Percentiles rank a stretch among this genome's conserved stretches.
phyloP scores from a whole-genome alignment of 768 basidiomycete genomes.

The Coprinopsis sp. region DNA sequence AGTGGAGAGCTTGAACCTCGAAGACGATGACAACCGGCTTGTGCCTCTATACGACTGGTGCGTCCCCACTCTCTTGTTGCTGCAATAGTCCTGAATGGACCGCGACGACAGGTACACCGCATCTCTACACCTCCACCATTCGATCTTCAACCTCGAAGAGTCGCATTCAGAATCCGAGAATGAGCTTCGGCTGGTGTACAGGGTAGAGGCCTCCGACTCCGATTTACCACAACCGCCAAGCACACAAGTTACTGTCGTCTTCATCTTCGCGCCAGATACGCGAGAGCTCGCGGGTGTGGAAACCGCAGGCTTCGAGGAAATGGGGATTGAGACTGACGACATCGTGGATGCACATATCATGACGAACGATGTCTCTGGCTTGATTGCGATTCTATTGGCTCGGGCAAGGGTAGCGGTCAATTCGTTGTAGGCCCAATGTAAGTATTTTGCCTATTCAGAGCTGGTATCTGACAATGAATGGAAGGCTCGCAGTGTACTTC shows the following conservation, averaged over 20 bases:
- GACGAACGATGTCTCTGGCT: constrained; percentile 59
- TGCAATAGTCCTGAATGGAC: too few species aligned
- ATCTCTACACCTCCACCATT: constrained; percentile 60
- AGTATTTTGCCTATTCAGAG: too few species aligned
- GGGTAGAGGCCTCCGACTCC: constrained; percentile 2
- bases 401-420: constrained; percentile 34
- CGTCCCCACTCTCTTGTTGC: constrained; percentile 15
- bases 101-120: constrained; percentile 79
- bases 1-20: constrained; percentile 50
- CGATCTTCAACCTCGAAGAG: constrained; percentile 54
- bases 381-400: constrained; percentile 57
- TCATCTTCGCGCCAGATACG: constrained; percentile 71
- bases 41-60: constrained; percentile 70
- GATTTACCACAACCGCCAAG: too few species aligned
- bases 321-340: constrained; percentile 54
- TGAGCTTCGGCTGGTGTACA: constrained; percentile 69
- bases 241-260: constrained; percentile 44
- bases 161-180: constrained; percentile 65
- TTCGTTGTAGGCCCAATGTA: too few species aligned
- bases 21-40: constrained; percentile 61
- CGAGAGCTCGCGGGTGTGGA: constrained; percentile 58
- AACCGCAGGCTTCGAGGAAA: constrained; percentile 44
- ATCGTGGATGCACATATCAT: constrained; percentile 58
- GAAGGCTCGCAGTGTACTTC: too few species aligned
- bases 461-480: too few species aligned